Evolutionary conservation across 345 rosid genomes (phyloP), one percentile per base, ranked within the genome.

Genomic region (Schrenkiella parvula): DNA sequence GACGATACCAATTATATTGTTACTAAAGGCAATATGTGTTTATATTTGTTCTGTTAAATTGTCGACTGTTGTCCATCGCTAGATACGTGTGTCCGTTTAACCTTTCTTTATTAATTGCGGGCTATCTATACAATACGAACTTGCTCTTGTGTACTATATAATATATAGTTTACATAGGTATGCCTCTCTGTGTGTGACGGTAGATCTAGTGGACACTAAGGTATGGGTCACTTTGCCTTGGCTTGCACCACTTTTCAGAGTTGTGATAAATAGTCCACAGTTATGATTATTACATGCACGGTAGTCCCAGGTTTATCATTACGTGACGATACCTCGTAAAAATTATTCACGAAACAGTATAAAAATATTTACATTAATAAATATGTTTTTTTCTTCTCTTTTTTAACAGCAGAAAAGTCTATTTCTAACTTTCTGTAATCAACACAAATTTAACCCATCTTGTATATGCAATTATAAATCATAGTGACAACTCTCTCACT

Each of bases 281-380:
- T 62, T 62, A 43, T 72, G 71, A 54, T 35, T 34, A 43, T 22
- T 64, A 64, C 70, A 64, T 54, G 71, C 71, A 72, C 34, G 71
- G n/a, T n/a, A n/a, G n/a, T 64, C 66, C 66, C 52, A 65, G n/a
- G 51, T 35, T 72, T 64, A 25, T 55, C 17, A 15, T 25, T 64
- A 15, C 47, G 54, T 63, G 64, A 51, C 54, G 11, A 42, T 42
- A 54, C 71, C 65, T 64, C 65, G 58, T 64, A 5, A 44, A 53
- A 44, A 8, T 23, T 23, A 64, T 64, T 21, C 17, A 34, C 23
- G 48, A 22, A 34, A 32, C 43, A 21, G 21, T 18, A 29, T 48
- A 12, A 8, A 69, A 19, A 57, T 56, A 19, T 19, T 39, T 26
- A 8, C 29, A 48, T n/a, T 22, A 21, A 11, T 10, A 21, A 3